Evolutionary conservation across 495 filamentous ascomycete genomes (phyloP).

Genomic region (Penicillium subrubescens): DNA sequence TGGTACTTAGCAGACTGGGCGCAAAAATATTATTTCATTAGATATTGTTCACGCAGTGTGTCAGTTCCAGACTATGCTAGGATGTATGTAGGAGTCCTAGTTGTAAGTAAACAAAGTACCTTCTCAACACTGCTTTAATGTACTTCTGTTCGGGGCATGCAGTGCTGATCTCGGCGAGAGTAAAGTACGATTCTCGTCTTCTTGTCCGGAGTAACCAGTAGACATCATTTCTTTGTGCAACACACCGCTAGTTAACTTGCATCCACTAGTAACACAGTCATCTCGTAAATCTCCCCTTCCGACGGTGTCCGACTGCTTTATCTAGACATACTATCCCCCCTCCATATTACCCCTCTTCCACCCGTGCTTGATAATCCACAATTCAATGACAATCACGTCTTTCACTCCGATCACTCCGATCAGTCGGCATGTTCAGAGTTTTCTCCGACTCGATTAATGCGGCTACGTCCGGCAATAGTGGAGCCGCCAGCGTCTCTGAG

Average conservation of each 20-base stretch:
- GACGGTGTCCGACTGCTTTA: neutral
- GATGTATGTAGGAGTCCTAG: neutral
- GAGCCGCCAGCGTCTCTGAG: conserved; percentile 11
- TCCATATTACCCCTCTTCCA: neutral
- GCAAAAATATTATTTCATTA: conserved; percentile 5
- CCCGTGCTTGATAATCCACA: conserved; percentile 7
- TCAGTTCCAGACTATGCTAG: neutral
- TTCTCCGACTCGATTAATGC: conserved; percentile 21
- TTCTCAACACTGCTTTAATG: neutral
- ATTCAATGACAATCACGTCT: neutral
- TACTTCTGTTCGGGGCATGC: neutral
- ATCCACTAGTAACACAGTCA: neutral
- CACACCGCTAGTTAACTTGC: neutral
- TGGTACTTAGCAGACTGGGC: conserved; percentile 12
- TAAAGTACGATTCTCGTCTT: neutral
- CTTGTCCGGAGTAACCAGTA: neutral
- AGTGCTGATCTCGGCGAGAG: neutral
- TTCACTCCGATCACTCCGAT: conserved; percentile 27
- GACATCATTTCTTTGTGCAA: neutral
- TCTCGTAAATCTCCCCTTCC: neutral
- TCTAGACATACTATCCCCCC: neutral
- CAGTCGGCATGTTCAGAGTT: conserved; percentile 18
- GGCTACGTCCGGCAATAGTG: conserved; percentile 24
- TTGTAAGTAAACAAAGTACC: neutral
- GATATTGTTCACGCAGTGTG: neutral